phyloP scores from a whole-genome alignment of 805 yeast genomes.

The Ogataea paraovalis region DNA sequence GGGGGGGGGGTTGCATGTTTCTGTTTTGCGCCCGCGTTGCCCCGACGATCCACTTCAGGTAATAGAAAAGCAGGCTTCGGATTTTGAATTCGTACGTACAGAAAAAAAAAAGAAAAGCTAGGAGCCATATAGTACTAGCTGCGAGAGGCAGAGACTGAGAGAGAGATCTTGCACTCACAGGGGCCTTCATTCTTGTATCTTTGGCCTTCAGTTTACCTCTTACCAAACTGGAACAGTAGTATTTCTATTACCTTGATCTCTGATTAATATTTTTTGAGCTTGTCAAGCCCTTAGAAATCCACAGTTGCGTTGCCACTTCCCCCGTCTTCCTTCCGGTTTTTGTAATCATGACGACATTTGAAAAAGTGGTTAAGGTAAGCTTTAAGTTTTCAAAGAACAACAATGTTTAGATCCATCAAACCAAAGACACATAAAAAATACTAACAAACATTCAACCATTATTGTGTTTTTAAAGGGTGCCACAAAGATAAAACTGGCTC shows the following conservation, averaged over 20 bases:
- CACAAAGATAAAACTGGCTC: conserved; percentile 77
- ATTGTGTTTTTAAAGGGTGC: conserved; percentile 45
- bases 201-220: too few species aligned
- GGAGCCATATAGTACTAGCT: too few species aligned
- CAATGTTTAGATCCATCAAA: too few species aligned
- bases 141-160: too few species aligned
- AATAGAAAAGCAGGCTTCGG: not conserved
- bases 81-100: not conserved
- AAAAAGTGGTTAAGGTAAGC: conserved; percentile 22
- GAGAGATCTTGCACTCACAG: not conserved
- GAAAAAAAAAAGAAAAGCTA: not conserved
- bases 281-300: not conserved
- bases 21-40: too few species aligned
- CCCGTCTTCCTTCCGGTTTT: not conserved
- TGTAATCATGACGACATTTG: conserved; percentile 21
- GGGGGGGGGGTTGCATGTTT: too few species aligned
- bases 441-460: not conserved
- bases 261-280: too few species aligned
- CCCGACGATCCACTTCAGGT: not conserved
- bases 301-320: not conserved
- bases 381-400: not conserved
- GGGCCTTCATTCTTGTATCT: too few species aligned
- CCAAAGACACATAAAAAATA: not conserved
- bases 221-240: too few species aligned
- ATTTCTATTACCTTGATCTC: too few species aligned